Evolutionary conservation across 257 asterid species (phyloP), one percentile per base, ranked within the genome.

Genomic region (Nicotiana knightiana): DNA sequence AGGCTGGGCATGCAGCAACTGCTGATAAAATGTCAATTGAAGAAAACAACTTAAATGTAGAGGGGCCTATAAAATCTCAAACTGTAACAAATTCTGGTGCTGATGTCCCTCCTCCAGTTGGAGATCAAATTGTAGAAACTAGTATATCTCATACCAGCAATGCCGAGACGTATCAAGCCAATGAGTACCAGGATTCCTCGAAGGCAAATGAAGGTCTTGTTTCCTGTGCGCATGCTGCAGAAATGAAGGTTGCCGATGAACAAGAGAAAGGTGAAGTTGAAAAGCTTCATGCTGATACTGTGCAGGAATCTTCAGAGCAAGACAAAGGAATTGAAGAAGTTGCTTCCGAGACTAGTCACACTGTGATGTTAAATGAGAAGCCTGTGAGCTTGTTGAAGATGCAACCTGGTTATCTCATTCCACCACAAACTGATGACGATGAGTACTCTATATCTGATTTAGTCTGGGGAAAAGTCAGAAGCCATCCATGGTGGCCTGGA

Each of bases 401-500:
- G 87, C 87, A 83, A 79, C 97, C 87, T 10, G 86, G 92, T 81
- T 96, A 93, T 86, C 86, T 90, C 35, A 55, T 76, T 64, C 87
- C 96, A 82, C 91, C 93, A 2, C 91, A 85, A 87, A 84, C 51
- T 43, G 51, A 81, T 3, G 97, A 90, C 71, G 97, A 90, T 33
- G 63, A 67, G 39, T 92, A 89, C 66, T 73, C 93, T 21, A 79
- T 83, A 32, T 89, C 97, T 15, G 98, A 96, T 92, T 85, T 96
- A 85, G 98, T 96, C 51, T 96, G 98, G 99, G 99, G 99, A 57
- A 96, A 96, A 87, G 97, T 94, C 78, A 90, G 95, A 79, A 94
- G 96, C 88, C 98, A 96, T 88, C 98, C 99, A 0, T 96, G 98
- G 99, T 96, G 99, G 99, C 99, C 99, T 10, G 99, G 99, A n/a